Evolutionary conservation across 352 stramenopile genomes (phyloP), one percentile per base, ranked within the genome.

Genomic region (Pythium aquatile): DNA sequence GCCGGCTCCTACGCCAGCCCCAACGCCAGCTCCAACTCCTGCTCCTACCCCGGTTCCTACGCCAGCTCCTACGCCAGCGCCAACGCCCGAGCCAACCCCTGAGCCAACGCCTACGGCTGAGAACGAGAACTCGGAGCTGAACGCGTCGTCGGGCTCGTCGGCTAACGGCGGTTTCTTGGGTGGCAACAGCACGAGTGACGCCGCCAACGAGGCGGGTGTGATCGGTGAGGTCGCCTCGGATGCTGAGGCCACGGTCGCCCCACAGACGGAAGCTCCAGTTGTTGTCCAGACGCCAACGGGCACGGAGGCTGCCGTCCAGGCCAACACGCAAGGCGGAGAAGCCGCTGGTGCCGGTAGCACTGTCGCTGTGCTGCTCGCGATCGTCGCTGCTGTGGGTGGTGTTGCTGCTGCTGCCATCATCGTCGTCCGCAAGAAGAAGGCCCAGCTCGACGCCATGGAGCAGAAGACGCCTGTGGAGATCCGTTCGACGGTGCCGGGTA

Each of bases 381-480:
- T 60, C 4, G 59, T 63, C 26, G 67, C 37, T 16, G 60, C 63
- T 30, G 62, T 77, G 14, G 62, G 73, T 8, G 49, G 61, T 40
- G 62, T 77, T 24, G 62, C 79, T 9, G 76, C 59, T 24, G 76
- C 72, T 10, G 60, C 60, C 32, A 81, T 87, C 42, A 55, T 77
- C 48, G 66, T 63, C 10, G 74, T 88, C 58, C 79, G 75, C 63
- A 75, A 76, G 68, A 88, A 86, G 70, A 82, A 85, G 71, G 63
- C 72, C 39, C 54, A 78, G 55, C 76, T 88, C 32, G 79, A 88
- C 56, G 77, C 75, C 55, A 72, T 83, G 65, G 79, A 85, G 55
- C 72, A 69, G 70, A 88, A 88, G 77, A 81, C 77, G 40, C 77
- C 79, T 20, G 11, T 42, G 72, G 69, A 30, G 74, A 72, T 17